Base-by-base conservation (phyloP, 2,329 filamentous ascomycete species). In the Gyromitra esculenta region DNA sequence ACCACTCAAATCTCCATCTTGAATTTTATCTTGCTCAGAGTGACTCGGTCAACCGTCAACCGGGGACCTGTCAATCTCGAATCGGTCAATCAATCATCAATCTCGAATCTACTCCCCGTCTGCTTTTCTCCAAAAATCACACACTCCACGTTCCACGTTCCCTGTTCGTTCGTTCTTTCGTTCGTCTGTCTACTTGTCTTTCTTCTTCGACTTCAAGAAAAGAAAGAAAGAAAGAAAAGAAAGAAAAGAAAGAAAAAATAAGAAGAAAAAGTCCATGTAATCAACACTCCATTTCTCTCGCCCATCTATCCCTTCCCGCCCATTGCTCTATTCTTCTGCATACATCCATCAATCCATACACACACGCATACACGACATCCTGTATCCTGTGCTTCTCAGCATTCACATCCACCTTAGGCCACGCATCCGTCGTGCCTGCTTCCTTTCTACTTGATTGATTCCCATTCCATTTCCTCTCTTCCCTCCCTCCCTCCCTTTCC, bases 321-420 rank as follows among this genome's bases (percentile, higher is more conserved):
- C 72, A 67, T 57, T 75, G 54, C 76, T 75, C 76, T 77, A 50
- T 77, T 18, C 79, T 80, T 74, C 69, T 50, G 75, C 54, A 73
- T 64, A 21, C 59, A 57, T 59, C 50, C 70, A 57, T 11, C 69
- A 31, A 31, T 15, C 15, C 65, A 57, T 43, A 68, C 73, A 73
- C 54, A 75, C 56, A 70, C 54, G 57, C 64, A 70, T 62, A 59
- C 70, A 73, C 70, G n/a, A 59, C 64, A 69, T 68, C 75, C 70
- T 67, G 65, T 70, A 57, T 73, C 67, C 69, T 73, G 69, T 67
- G 63, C 54, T 52, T 57, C 68, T 66, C 48, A 50, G 66, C 48
- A 68, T 76, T 52, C 45, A 54, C 48, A 68, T 76, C 60, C 45
- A 54, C 68, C 62, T 35, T 63, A 73, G 54, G 72, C 66, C 72